Conservation (phyloP, 352 stramenopile species). For the Pythium phragmitis region DNA sequence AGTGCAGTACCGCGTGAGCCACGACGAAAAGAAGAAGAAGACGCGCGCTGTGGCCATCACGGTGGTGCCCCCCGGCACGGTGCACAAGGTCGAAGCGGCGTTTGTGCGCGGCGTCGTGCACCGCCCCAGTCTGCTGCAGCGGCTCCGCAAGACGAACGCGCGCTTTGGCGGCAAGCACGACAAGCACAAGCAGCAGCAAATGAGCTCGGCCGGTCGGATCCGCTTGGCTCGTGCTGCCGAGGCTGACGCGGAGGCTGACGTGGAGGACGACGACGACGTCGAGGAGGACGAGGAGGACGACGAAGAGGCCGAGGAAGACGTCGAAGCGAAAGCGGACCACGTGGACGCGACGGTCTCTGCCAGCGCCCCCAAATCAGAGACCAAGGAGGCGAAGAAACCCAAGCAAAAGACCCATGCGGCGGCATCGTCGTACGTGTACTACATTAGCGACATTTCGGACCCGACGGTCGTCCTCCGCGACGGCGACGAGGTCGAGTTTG, state of each 20-base stretch:
- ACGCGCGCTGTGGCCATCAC: slow-evolving; percentile 45
- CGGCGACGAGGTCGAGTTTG: slow-evolving; percentile 72
- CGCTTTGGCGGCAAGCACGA: slow-evolving; percentile 37
- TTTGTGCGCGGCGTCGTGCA: slow-evolving; percentile 51
- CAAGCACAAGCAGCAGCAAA: slow-evolving; percentile 34
- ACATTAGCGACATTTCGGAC: slow-evolving; percentile 68
- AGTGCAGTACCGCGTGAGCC: slow-evolving; percentile 53
- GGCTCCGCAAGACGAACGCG: slow-evolving; percentile 33
- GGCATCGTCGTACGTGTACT: slow-evolving; percentile 47
- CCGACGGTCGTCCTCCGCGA: slow-evolving; percentile 56
- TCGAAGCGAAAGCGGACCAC: slow-evolving; percentile 10
- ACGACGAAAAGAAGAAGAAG: slow-evolving; percentile 80
- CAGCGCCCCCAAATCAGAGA: slow-evolving; percentile 1
- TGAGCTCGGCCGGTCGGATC: slow-evolving; percentile 60
- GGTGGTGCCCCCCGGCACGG: slow-evolving; percentile 55
- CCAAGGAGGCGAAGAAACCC: slow-evolving; percentile 23
- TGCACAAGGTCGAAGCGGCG: slow-evolving; percentile 44
- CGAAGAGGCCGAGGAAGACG: slow-evolving; percentile 10
- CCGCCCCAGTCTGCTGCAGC: slow-evolving; percentile 59
- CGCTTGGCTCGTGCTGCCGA: slow-evolving; percentile 21
- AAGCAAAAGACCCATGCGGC: slow-evolving; percentile 8
- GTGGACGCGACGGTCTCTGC: neutral
- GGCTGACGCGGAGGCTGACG: neutral
- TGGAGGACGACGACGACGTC: slow-evolving; percentile 25
- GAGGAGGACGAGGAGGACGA: slow-evolving; percentile 21